Evolutionary conservation across 495 filamentous ascomycete genomes (phyloP), one percentile per base, ranked within the genome.

Genomic region (Hamigera avellanea): DNA sequence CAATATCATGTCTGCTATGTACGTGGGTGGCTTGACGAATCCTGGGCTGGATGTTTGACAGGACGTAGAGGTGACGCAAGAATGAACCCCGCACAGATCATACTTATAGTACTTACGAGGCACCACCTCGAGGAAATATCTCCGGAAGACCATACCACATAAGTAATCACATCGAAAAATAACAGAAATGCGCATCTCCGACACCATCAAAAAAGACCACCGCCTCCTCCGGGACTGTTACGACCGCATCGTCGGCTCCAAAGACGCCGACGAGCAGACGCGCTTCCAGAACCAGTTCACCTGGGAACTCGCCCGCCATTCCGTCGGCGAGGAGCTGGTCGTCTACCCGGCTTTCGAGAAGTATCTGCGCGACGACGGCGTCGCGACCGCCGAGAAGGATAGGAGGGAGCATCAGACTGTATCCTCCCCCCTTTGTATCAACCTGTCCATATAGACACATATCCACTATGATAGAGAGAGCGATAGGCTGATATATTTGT

Each of bases 301-400:
- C 14, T 84, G 79, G 80, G 72, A 76, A 49, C 57, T 84, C 4
- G 71, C 80, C 8, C 68, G 76, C 8, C 70, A 81, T 47, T 60
- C 66, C 0, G 56, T 79, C 37, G 69, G 58, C 35, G 74, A 83
- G 47, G 80, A 83, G 55, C 52, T 84, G 1, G 65, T 79, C 19
- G 56, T 82, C 16, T 82, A 82, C 54, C 80, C 79, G 0, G 73
- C 73, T 2, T 55, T 82, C 7, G 73, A 74, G 39, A 66, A 72
- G 39, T 44, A 76, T 34, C 38, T 78, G 1, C 53, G 62, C n/a
- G 42, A 61, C n/a, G 42, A 61, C n/a, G 80, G 67, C 9, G 39
- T 61, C 18, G 35, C 43, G 1, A 57, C 75, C 45, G 71, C 69
- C 0, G 62, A 75, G 16, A 69, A 68, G 35, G 70, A 80, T 43